phyloP scores from a whole-genome alignment of 345 rosid genomes.

The Salix suchowensis region DNA sequence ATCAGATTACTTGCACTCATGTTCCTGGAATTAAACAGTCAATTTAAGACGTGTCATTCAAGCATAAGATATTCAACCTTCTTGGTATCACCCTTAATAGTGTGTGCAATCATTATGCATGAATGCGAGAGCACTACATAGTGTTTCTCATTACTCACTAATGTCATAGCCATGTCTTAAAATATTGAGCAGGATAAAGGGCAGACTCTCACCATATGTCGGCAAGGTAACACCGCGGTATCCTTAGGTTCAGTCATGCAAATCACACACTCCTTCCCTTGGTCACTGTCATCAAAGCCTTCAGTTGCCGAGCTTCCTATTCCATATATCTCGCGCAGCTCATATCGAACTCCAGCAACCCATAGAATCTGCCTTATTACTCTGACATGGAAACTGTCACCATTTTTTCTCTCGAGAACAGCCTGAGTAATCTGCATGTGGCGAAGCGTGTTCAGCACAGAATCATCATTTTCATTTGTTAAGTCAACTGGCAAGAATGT shows the following conservation, averaged over 20 bases:
- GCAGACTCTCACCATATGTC: conserved; percentile 69
- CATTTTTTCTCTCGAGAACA: conserved; percentile 49
- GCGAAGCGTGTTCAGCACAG: conserved; percentile 31
- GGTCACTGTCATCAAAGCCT: conserved; percentile 49
- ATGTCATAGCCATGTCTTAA: neutral
- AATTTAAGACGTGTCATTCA: neutral
- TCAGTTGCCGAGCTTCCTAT: conserved; percentile 54
- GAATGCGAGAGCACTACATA: neutral
- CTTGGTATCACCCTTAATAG: neutral
- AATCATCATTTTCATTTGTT: conserved; percentile 20
- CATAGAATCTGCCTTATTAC: conserved; percentile 78
- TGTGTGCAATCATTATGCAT: neutral
- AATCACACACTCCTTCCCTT: conserved; percentile 81
- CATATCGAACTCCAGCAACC: conserved; percentile 73
- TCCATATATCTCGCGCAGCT: conserved; percentile 73
- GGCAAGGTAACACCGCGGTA: conserved; percentile 81
- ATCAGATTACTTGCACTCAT: conserved; percentile 4
- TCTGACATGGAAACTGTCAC: conserved; percentile 52
- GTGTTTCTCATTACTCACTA: neutral
- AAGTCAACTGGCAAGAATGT: conserved; percentile 32
- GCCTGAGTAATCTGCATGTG: conserved; percentile 83
- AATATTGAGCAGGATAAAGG: conserved; percentile 2
- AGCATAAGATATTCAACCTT: neutral
- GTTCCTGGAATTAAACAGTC: neutral
- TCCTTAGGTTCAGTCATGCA: conserved; percentile 93